Evolutionary conservation across 768 basidiomycete genomes (phyloP).

Genomic region (Tricholoma flavovirens): DNA sequence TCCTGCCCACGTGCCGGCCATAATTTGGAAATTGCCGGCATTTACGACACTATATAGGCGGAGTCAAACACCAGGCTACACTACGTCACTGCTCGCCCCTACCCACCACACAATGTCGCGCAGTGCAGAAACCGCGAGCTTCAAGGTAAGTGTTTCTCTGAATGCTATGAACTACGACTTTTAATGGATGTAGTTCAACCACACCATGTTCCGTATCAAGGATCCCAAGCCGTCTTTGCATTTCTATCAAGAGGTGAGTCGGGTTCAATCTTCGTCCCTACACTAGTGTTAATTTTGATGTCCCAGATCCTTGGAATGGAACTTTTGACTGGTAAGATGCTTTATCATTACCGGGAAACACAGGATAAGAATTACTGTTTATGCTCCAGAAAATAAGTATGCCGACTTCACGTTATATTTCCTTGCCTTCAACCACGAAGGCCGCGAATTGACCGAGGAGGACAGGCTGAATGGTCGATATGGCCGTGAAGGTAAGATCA

Average conservation of each 20-base stretch:
- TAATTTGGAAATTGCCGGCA: neutral
- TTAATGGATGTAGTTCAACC: constrained; percentile 53
- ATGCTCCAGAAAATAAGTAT: constrained; percentile 43
- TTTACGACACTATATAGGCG: neutral
- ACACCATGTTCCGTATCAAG: constrained; percentile 86
- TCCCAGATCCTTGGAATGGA: constrained; percentile 69
- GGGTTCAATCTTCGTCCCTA: neutral
- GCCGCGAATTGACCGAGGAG: constrained; percentile 42
- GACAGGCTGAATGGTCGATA: constrained; percentile 47
- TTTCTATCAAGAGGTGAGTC: constrained; percentile 70
- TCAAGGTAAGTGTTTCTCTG: constrained; percentile 36
- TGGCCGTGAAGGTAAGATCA: constrained; percentile 57
- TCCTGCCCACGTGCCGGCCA: neutral
- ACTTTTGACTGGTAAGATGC: constrained; percentile 46
- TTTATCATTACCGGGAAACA: neutral
- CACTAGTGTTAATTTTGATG: neutral
- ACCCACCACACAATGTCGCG: constrained; percentile 48
- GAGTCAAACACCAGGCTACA: neutral
- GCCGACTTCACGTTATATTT: constrained; percentile 77
- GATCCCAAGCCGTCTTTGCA: constrained; percentile 76
- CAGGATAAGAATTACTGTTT: constrained; percentile 7
- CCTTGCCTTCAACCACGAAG: constrained; percentile 70
- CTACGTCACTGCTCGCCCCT: neutral
- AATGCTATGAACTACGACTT: neutral
- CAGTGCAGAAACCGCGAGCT: constrained; percentile 57